Base-by-base conservation (phyloP, 805 yeast species). In the Candida yuanshanica region DNA sequence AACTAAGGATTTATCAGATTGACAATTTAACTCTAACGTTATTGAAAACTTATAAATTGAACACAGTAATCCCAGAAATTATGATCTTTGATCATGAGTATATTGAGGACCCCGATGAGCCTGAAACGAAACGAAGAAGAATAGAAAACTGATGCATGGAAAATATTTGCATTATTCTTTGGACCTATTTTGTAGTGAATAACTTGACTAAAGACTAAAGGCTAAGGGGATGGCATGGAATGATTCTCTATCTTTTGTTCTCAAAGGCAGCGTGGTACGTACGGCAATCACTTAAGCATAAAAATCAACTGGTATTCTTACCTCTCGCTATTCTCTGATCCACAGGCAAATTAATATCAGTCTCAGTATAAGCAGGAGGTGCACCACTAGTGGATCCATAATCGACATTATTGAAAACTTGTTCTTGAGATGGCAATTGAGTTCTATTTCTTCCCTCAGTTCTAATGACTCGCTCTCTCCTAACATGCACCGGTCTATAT, bases 371-470 rank as follows among this genome's bases (percentile, higher is more conserved):
- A 8, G 43, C 43, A 14, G 46, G 46, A 9, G 46, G 46, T 4
- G 37, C 41, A 14, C 31, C 43, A 24, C 38, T 42, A 2, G 47
- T 44, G 2, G 50, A 35, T 1, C 49, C 52, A n/a, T 47, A 49
- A 11, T 18, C 8, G 12, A 24, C 35, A 12, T 36, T 33, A 36
- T 35, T 26, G 20, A 32, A 16, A 7, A 46, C 36, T 20, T 39
- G 46, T 20, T 44, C 50, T 14, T 14, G 32, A 7, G 45, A 25
- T 21, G 50, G 50, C 3, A 50, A 37, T 12, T 39, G 40, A 14
- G 16, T n/a, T 27, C 31, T 27, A 6, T 27, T 18, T 10, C n/a
- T 11, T 27, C 31, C 9, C 4, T 27, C 31, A 27, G 31, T 18
- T 27, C 31, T 27, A 27, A 27, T 7, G 3, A 44, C 45, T 13